Percentiles rank a stretch among this genome's conserved stretches.
These are phyloP conservation scores for Cryptococcus wingfieldii DNA, from an alignment of 1,284 basidiomycete genomes.

Conservation along the genomic window DNA sequence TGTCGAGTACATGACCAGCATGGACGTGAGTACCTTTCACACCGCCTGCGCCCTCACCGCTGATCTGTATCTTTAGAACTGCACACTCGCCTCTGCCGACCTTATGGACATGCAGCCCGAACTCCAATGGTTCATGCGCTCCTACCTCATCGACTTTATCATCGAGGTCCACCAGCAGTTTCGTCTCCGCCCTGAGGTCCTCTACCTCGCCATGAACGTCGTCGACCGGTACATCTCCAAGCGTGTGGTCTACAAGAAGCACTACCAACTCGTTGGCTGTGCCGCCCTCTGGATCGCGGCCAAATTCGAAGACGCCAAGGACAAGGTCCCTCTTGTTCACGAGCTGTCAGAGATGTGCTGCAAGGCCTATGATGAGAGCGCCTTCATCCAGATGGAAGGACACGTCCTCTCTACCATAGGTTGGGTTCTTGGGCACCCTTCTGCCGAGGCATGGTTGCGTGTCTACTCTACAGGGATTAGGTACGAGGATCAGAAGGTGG, in stretches of 20 bases:
- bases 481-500: slow-evolving; percentile 79
- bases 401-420: slow-evolving; percentile 94
- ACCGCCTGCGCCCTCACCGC: background rate
- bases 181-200: slow-evolving; percentile 92
- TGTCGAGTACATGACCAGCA: slow-evolving; percentile 85
- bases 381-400: slow-evolving; percentile 93
- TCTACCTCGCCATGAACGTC: slow-evolving; percentile 97
- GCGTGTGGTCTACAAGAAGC: slow-evolving; percentile 96
- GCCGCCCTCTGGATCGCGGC: slow-evolving; percentile 98
- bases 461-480: slow-evolving; percentile 50
- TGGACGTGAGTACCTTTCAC: slow-evolving; percentile 74
- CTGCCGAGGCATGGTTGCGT: slow-evolving; percentile 94
- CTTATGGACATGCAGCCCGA: slow-evolving; percentile 99
- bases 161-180: slow-evolving; percentile 98
- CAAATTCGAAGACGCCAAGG: slow-evolving; percentile 99
- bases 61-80: slow-evolving; percentile 55
- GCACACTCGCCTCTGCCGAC: slow-evolving; percentile 80
- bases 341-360: slow-evolving; percentile 93
- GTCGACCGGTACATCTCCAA: slow-evolving; percentile 98
- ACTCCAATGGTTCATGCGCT: slow-evolving; percentile 97
- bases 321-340: slow-evolving; percentile 90
- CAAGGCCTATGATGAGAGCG: slow-evolving; percentile 90
- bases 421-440: slow-evolving; percentile 96
- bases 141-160: slow-evolving; percentile 96
- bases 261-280: slow-evolving; percentile 98